phyloP scores from a whole-genome alignment of 1,284 basidiomycete genomes.

The Heterobasidion irregulare region DNA sequence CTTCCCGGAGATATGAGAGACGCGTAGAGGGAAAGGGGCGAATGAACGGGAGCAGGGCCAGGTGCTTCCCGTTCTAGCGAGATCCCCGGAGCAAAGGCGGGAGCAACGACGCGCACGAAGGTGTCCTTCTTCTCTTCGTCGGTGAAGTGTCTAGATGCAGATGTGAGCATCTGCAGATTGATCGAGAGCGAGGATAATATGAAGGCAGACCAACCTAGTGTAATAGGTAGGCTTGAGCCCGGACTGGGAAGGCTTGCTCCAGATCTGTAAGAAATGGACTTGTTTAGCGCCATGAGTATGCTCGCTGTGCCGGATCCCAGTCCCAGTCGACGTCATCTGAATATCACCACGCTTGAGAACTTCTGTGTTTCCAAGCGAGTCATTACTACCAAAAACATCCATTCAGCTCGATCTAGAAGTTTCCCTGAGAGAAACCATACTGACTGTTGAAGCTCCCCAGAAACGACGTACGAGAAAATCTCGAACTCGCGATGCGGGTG shows the following conservation, averaged over 20 bases:
- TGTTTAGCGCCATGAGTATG: conserved; percentile 48
- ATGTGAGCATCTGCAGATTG: not conserved
- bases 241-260: conserved; percentile 58
- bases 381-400: conserved; percentile 41
- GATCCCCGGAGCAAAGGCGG: conserved; percentile 48
- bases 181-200: not conserved
- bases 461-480: conserved; percentile 84
- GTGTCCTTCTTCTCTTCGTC: conserved; percentile 74
- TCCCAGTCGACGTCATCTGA: conserved; percentile 88
- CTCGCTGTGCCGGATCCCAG: conserved; percentile 82
- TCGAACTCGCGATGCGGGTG: conserved; percentile 86
- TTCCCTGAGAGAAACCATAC: conserved; percentile 9
- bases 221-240: conserved; percentile 71
- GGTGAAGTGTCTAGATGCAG: conserved; percentile 49
- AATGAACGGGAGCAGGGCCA: conserved; percentile 72
- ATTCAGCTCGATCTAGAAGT: not conserved
- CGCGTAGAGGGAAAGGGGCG: conserved; percentile 54
- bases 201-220: conserved; percentile 40
- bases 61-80: conserved; percentile 49
- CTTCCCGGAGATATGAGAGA: conserved; percentile 54
- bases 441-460: conserved; percentile 75
- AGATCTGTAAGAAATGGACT: conserved; percentile 86
- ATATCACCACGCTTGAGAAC: conserved; percentile 82
- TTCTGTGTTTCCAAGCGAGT: conserved; percentile 88
- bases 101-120: conserved; percentile 66